Evolutionary conservation across 2,329 filamentous ascomycete genomes (phyloP).

Genomic region (Botrytis aclada): DNA sequence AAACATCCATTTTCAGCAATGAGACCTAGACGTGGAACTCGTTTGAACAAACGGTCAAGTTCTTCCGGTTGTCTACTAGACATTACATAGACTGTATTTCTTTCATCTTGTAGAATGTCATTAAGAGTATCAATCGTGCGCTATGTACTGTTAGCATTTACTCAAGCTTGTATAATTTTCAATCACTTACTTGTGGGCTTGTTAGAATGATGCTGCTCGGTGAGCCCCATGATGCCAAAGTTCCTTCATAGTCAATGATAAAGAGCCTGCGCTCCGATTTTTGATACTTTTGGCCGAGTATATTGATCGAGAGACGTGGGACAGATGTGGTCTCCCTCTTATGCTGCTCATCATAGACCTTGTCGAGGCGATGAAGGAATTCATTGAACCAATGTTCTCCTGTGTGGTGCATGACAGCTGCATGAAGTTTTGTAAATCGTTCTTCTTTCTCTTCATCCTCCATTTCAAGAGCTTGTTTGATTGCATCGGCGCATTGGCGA

Average conservation of each 20-base stretch:
- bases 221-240: conserved; percentile 81
- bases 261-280: conserved; percentile 69
- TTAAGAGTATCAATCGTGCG: conserved; percentile 79
- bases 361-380: conserved; percentile 67
- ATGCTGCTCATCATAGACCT: conserved; percentile 80
- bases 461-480: conserved; percentile 82
- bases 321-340: conserved; percentile 81
- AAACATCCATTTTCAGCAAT: conserved; percentile 97
- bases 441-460: conserved; percentile 65
- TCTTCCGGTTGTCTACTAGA: conserved; percentile 84
- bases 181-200: conserved; percentile 59
- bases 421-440: conserved; percentile 72
- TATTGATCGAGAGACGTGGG: conserved; percentile 71
- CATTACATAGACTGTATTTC: conserved; percentile 91
- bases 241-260: conserved; percentile 91
- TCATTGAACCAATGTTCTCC: conserved; percentile 83
- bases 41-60: conserved; percentile 79
- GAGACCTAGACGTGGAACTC: conserved; percentile 78
- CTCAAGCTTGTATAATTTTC: no score
- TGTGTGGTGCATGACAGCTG: conserved; percentile 75
- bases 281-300: conserved; percentile 64
- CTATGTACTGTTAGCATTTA: conserved; percentile 41
- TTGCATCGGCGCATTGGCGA: conserved; percentile 79
- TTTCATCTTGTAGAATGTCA: conserved; percentile 74
- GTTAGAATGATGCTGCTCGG: conserved; percentile 81